Percentiles rank a stretch among this genome's conserved stretches.
These are phyloP conservation scores for Claviceps cyperi DNA, from an alignment of 2,329 filamentous ascomycete species.

Conservation along the genomic window DNA sequence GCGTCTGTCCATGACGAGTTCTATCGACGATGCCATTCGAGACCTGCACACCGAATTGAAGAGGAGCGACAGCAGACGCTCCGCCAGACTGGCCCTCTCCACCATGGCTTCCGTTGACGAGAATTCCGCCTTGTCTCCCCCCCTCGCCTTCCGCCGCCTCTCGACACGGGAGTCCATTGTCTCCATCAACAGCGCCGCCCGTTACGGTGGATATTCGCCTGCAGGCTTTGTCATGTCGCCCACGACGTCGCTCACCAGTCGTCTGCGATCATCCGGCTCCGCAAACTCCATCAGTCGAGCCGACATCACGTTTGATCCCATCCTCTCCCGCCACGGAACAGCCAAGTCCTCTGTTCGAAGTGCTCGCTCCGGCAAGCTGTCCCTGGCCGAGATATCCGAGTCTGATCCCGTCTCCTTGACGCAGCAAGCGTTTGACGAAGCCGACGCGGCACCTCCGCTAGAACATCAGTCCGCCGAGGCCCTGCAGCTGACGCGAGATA, in stretches of 20 bases:
- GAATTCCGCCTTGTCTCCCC: conserved; percentile 3
- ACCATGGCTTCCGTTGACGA: conserved; percentile 8
- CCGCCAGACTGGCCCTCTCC: conserved; percentile 41
- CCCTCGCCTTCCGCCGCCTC: conserved; percentile 26
- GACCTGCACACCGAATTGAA: conserved; percentile 59
- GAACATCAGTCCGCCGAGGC: conserved; percentile 22
- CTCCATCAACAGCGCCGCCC: conserved; percentile 51
- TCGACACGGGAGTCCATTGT: conserved; percentile 48
- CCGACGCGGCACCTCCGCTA: conserved; percentile 28
- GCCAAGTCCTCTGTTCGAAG: conserved; percentile 40
- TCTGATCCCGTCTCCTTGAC: conserved; percentile 38
- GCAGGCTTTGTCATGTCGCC: conserved; percentile 55
- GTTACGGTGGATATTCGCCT: conserved; percentile 57
- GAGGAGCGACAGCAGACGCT: conserved; percentile 51
- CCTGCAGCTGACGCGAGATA: conserved; percentile 14
- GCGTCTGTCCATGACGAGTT: conserved; percentile 57
- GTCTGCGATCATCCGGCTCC: conserved; percentile 37
- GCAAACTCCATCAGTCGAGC: conserved; percentile 29
- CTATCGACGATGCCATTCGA: conserved; percentile 65
- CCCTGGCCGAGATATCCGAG: conserved; percentile 42
- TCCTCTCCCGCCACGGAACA: conserved; percentile 35
- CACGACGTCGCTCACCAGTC: conserved; percentile 43
- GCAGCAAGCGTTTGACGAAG: conserved; percentile 37
- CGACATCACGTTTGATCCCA: conserved; percentile 24
- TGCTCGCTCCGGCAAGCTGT: conserved; percentile 33